Evolutionary conservation across 1,139 yeast genomes (phyloP).

Genomic region (Barnettozyma hawaiiensis): DNA sequence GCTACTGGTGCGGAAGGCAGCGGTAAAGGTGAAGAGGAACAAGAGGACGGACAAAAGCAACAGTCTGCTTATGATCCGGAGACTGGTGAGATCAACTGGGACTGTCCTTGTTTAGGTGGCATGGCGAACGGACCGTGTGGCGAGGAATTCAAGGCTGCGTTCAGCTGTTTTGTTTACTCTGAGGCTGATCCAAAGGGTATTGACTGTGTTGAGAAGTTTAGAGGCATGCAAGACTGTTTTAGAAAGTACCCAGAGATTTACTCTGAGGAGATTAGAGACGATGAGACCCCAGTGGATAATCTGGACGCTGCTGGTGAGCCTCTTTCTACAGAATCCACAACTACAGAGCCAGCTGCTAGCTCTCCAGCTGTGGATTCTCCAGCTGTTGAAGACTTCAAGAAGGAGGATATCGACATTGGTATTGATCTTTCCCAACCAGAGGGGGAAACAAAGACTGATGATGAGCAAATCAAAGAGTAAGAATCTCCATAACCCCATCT

Average conservation of each 20-base stretch:
- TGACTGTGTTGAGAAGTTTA: conserved; percentile 90
- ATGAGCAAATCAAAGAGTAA: background rate
- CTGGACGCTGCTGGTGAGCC: conserved; percentile 28
- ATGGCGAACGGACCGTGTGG: conserved; percentile 99
- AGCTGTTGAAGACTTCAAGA: conserved; percentile 16
- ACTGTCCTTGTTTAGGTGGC: conserved; percentile 99
- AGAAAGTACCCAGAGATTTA: conserved; percentile 90
- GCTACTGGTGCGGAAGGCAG: conserved; percentile 17
- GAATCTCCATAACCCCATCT: no score
- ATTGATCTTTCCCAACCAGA: conserved; percentile 8
- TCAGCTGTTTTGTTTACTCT: conserved; percentile 92
- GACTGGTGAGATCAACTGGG: conserved; percentile 99
- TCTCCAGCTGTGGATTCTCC: no score
- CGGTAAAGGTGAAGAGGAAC: conserved; percentile 14
- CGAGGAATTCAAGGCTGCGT: conserved; percentile 93
- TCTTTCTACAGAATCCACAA: conserved; percentile 3
- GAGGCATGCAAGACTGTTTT: conserved; percentile 92
- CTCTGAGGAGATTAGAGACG: conserved; percentile 84
- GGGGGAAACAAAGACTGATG: background rate
- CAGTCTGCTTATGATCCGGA: conserved; percentile 89
- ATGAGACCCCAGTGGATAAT: conserved; percentile 37
- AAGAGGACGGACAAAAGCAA: conserved; percentile 27
- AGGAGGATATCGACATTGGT: conserved; percentile 17
- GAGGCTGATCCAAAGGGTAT: conserved; percentile 96
- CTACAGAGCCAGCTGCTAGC: conserved; percentile 12